phyloP scores from a whole-genome alignment of 2,329 filamentous ascomycete genomes.

The Dendrostoma leiphaemia region DNA sequence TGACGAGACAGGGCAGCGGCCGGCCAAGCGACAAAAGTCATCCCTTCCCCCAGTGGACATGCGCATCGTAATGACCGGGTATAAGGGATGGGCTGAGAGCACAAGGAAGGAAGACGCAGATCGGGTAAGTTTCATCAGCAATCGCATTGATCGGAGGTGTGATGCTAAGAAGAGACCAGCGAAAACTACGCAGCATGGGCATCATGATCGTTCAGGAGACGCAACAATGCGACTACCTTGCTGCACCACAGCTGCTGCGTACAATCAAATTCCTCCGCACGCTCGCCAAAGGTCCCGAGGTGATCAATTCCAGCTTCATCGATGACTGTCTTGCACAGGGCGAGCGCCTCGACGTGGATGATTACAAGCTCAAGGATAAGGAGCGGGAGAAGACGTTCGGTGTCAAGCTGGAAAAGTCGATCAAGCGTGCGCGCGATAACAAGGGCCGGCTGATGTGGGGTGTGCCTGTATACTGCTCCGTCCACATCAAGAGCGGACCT shows the following conservation, averaged over 20 bases:
- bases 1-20: conserved; percentile 46
- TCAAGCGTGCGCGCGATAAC: conserved; percentile 72
- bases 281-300: conserved; percentile 73
- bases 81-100: conserved; percentile 76
- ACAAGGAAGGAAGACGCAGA: conserved; percentile 75
- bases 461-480: conserved; percentile 81
- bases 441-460: conserved; percentile 72
- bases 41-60: conserved; percentile 65
- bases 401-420: conserved; percentile 66
- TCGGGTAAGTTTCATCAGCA: conserved; percentile 55
- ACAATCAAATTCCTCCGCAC: conserved; percentile 93
- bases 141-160: conserved; percentile 20
- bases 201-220: conserved; percentile 77
- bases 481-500: conserved; percentile 74
- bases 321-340: conserved; percentile 71
- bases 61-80: conserved; percentile 79
- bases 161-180: conserved; percentile 50
- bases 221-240: conserved; percentile 77
- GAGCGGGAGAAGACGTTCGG: conserved; percentile 70
- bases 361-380: conserved; percentile 69
- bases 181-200: conserved; percentile 77
- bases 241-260: conserved; percentile 80
- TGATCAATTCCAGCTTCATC: conserved; percentile 77
- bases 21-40: conserved; percentile 62
- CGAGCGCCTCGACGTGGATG: conserved; percentile 59